Evolutionary conservation across 192 early-diverging fungal genomes (phyloP).

Genomic region (Backusella westeae): DNA sequence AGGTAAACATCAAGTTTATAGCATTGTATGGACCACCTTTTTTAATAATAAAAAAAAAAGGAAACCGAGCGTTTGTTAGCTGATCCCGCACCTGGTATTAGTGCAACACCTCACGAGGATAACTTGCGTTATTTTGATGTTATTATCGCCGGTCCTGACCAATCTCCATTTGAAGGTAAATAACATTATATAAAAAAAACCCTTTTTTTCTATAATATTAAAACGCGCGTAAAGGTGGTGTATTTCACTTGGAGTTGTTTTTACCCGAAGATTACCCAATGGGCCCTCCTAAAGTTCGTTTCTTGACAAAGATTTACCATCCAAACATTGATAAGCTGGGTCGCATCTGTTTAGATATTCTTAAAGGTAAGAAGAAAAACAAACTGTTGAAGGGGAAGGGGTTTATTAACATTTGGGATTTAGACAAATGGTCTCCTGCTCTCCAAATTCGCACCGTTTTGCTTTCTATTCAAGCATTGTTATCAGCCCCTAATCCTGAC

Average conservation of each 20-base stretch:
- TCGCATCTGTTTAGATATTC: constrained; percentile 95
- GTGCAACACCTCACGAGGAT: constrained; percentile 84
- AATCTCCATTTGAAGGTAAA: constrained; percentile 95
- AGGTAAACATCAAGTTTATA: constrained; percentile 29
- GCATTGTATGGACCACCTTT: no score
- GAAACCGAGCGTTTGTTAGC: constrained; percentile 93
- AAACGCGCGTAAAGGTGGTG: constrained; percentile 61
- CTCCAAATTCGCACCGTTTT: constrained; percentile 98
- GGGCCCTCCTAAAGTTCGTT: constrained; percentile 97
- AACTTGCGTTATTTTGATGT: constrained; percentile 99
- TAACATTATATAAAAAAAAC: not conserved
- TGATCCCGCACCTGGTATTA: constrained; percentile 95
- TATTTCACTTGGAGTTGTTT: constrained; percentile 94
- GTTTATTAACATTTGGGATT: not conserved
- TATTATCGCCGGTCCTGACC: constrained; percentile 82
- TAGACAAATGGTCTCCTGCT: constrained; percentile 99
- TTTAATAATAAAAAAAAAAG: constrained; percentile 41
- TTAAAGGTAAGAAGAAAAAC: constrained; percentile 68
- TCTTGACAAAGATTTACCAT: constrained; percentile 98
- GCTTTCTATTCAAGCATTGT: constrained; percentile 93
- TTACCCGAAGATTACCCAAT: constrained; percentile 98
- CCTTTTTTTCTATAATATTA: no score
- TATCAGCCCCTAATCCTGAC: constrained; percentile 98
- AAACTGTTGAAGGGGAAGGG: not conserved
- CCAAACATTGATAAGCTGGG: constrained; percentile 99